Percentiles rank a stretch among this genome's conserved stretches.
Evolutionary conservation across 768 basidiomycete species (phyloP).

Genomic region (Tricholoma sp.): DNA sequence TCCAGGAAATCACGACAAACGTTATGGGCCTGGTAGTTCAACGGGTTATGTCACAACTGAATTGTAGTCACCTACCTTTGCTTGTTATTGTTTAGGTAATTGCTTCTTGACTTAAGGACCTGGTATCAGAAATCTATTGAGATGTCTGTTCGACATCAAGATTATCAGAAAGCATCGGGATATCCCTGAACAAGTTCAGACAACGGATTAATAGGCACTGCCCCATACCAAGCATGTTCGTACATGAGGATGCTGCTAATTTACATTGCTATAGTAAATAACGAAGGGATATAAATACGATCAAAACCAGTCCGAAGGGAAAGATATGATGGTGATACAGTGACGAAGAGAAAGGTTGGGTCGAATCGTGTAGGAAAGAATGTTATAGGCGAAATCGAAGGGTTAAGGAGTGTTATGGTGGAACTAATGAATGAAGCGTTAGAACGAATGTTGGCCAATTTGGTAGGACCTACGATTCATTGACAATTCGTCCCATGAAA

Average conservation of each 20-base stretch:
- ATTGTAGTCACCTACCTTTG: too few species aligned
- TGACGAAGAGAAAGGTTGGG: background rate
- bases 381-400: background rate
- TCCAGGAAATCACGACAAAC: too few species aligned
- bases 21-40: too few species aligned
- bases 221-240: background rate
- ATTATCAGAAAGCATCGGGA: too few species aligned
- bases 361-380: background rate
- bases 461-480: background rate
- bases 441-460: background rate
- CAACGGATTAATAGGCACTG: background rate
- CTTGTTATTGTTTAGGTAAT: too few species aligned
- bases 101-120: too few species aligned
- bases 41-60: too few species aligned
- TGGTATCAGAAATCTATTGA: too few species aligned
- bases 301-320: background rate
- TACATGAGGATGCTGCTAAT: background rate
- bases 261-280: slow-evolving; percentile 2
- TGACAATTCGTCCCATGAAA: background rate
- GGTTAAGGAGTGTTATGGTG: background rate
- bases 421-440: background rate
- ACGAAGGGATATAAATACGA: background rate
- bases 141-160: too few species aligned
- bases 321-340: background rate
- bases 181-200: too few species aligned